These are phyloP conservation scores for Nissolia schottii DNA, from an alignment of 306 rosid genomes.

Conservation along the genomic window DNA sequence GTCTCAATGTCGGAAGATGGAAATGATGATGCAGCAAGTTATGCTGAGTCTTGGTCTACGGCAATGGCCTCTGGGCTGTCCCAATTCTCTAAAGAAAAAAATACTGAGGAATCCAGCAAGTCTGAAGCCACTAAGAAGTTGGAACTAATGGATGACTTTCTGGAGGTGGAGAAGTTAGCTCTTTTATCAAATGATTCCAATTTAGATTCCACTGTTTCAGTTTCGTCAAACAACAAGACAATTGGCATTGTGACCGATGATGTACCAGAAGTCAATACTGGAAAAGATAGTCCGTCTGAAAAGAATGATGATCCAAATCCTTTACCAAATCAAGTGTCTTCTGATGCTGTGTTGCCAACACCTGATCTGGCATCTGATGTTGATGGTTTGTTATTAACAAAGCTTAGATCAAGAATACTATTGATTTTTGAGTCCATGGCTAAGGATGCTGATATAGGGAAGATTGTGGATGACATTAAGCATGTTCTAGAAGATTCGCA, in stretches of 20 bases:
- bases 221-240: conserved; percentile 30
- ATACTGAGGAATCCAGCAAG: conserved; percentile 49
- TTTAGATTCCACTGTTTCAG: conserved; percentile 39
- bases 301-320: conserved; percentile 33
- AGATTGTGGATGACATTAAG: conserved; percentile 71
- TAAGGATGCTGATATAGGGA: conserved; percentile 64
- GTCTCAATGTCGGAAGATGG: conserved; percentile 95
- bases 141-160: conserved; percentile 97
- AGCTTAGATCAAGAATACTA: conserved; percentile 73
- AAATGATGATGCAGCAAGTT: conserved; percentile 71
- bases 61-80: conserved; percentile 53
- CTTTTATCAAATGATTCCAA: conserved; percentile 64
- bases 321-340: conserved; percentile 30
- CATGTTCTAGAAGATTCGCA: conserved; percentile 64
- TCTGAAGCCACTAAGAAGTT: conserved; percentile 63
- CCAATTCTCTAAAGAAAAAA: conserved; percentile 55
- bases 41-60: conserved; percentile 74
- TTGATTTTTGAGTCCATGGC: conserved; percentile 59
- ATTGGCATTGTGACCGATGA: conserved; percentile 38
- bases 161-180: conserved; percentile 97
- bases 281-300: conserved; percentile 39
- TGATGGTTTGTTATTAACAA: conserved; percentile 38
- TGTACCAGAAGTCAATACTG: conserved; percentile 25
- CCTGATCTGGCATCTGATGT: conserved; percentile 30
- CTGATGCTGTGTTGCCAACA: conserved; percentile 28